Base-by-base conservation (phyloP, 768 basidiomycete genomes). In the Suillus plorans region DNA sequence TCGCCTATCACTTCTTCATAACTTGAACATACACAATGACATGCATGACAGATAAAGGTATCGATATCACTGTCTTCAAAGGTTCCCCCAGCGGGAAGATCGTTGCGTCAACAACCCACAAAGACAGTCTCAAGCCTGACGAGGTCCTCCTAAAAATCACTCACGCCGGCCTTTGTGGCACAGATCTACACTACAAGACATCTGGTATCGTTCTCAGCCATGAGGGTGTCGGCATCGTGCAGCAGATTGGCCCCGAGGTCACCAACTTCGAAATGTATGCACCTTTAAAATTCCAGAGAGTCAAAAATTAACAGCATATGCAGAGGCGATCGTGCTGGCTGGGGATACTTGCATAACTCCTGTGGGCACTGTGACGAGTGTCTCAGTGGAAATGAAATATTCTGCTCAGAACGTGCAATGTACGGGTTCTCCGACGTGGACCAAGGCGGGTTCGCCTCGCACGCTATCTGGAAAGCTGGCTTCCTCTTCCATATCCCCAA, bases 131-230 rank as follows among this genome's bases (percentile, higher is more conserved):
- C 39, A 69, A 66, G n/a, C 64, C 63, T 5, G 72, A 74, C 45
- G 63, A 77, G 42, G 77, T 77, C 50, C 70, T 78, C n/a, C 49
- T 77, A 50, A 70, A 62, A 60, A 66, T 77, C 62, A 77, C 76
- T 13, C 76, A 77, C 31, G 72, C 69, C n/a, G 78, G 79, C 0
- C 52, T 53, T 31, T 53, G 52, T 20, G 52, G 52, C 18, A 53
- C 52, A 53, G 52, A 53, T 31, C 4, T 76, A 42, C 79, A 79
- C 63, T 77, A 69, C 64, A 73, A 70, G 63, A 13, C 58, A 16
- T 53, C 25, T 16, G 77, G 77, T 55, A 77, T 77, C 65, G 78
- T 79, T 20, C 76, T 80, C 42, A 77, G 80, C 9, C 80, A 80
- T 52, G 79, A 80, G 67, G 80, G 79, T 13, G 61, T 78, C 1